Conservation (phyloP, 75 land plant genomes). For the Pinus albicaulis region DNA sequence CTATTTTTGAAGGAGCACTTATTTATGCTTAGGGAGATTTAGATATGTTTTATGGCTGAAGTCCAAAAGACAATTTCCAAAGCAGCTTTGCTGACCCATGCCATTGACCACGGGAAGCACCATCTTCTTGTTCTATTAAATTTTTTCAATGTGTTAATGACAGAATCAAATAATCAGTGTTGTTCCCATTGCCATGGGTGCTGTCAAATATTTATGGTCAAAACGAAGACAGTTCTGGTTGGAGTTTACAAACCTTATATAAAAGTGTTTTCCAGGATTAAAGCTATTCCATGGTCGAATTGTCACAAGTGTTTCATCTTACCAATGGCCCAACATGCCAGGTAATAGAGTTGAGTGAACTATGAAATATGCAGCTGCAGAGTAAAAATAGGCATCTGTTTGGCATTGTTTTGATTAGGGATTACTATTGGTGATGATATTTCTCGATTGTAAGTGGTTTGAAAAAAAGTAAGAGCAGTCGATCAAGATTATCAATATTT, state of each 20-base stretch:
- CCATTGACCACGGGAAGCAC: not conserved
- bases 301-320: not conserved
- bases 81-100: not conserved
- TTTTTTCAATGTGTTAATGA: not conserved
- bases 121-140: not conserved
- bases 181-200: not conserved
- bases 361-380: not conserved
- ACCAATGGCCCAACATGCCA: not conserved
- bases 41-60: conserved; percentile 2
- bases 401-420: not conserved
- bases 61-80: not conserved
- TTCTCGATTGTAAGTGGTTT: not conserved
- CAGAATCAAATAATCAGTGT: not conserved
- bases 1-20: not conserved
- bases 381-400: not conserved
- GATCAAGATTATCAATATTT: not conserved
- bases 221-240: not conserved
- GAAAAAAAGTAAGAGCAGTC: not conserved
- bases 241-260: not conserved
- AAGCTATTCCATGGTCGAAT: not conserved
- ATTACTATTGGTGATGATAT: not conserved
- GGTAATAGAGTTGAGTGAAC: not conserved
- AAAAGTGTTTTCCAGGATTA: not conserved
- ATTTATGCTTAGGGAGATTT: not conserved
- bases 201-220: not conserved